Base-by-base conservation (phyloP, 306 rosid species). In the Prunus salicina region DNA sequence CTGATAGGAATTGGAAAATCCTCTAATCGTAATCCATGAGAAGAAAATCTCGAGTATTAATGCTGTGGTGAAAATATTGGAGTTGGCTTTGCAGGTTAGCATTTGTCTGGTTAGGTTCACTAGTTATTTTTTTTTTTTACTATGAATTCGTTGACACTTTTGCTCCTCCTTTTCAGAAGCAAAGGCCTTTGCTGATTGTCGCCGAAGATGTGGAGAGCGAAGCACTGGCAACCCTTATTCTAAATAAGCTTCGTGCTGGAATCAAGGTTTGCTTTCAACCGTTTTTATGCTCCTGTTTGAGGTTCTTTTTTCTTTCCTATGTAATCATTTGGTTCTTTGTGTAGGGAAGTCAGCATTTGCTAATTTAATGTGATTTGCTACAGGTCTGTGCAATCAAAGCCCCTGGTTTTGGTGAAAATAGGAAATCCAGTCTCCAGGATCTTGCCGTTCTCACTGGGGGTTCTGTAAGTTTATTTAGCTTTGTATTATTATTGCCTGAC, bases 191-290 rank as follows among this genome's bases (percentile, higher is more conserved):
- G 49, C 83, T 95, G 77, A 92, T 95, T 73, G 91, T 95, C 38
- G 58, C 98, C 0, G 98, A 95, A 85, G 98, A 95, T 80, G 88
- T 95, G 57, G 98, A 95, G 84, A 92, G 95, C 79, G 98, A 95
- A 53, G 96, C 96, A 14, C 75, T 95, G 62, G 97, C 97, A 58
- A 92, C 93, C 62, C 95, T 95, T 18, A 87, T 95, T 65, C 76
- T 95, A 46, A 95, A 95, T 69, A 95, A 95, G 90, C 94, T 92
- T 50, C 98, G 97, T n/a, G 98, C 97, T 56, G 97, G 98, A 67
- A 88, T 95, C 74, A 95, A 95, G 98, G 98, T 95, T 71, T 53
- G 71, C 20, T 52, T 75, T 75, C 15, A 24, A 16, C 65, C 4
- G 6, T 63, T 51, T 50, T 43, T 13, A n/a, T 16, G 22, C 12